Base-by-base conservation (phyloP, 768 basidiomycete species). In the Saitozyma sp. region DNA sequence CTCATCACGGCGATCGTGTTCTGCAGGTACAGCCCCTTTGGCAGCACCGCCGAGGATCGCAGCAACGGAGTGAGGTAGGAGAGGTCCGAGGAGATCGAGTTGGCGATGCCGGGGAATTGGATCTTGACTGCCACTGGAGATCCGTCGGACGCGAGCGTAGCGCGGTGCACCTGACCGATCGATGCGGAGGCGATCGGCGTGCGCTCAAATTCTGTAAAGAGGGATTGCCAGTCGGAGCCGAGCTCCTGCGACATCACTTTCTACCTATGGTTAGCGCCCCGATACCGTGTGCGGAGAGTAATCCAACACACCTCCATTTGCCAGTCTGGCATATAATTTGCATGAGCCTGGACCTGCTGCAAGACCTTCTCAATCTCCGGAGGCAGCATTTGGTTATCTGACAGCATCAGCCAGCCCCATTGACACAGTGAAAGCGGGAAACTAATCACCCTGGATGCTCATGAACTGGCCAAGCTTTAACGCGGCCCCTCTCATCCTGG, bases 321-420 rank as follows among this genome's bases (percentile, higher is more conserved):
- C 89, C 90, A 94, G 68, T 95, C 89, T 0, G 95, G 95, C 95
- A 99, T 99, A 77, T 97, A 97, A 78, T 99, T 92, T 1, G 95
- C 95, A 68, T 89, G 87, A 67, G 95, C 91, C 75, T 98, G 95
- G 0, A 99, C 94, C 38, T 89, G 83, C 55, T 92, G 85, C 69
- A 99, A 87, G 39, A 99, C 89, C 58, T 85, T 84, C 73, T 97
- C 93, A 3, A 97, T 80, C 66, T 95, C 92, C 0, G 89, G 85
- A 0, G 94, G 91, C 1, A 99, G 83, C 43, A 90, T 81, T 65
- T 95, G 89, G 0, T 92, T 90, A 78, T 99, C 95, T 97, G 67
- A 37, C 9, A 14, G 20, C 20, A 19, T 56, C 50, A 56, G 50
- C 50, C 51, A 46, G 41, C 9, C 10, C 42, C 42, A 29, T 13